A percentile compares a stretch with the other conserved stretches of the same genome.
phyloP scores from a whole-genome alignment of 768 basidiomycete species.

The Boletus coccyginus region DNA sequence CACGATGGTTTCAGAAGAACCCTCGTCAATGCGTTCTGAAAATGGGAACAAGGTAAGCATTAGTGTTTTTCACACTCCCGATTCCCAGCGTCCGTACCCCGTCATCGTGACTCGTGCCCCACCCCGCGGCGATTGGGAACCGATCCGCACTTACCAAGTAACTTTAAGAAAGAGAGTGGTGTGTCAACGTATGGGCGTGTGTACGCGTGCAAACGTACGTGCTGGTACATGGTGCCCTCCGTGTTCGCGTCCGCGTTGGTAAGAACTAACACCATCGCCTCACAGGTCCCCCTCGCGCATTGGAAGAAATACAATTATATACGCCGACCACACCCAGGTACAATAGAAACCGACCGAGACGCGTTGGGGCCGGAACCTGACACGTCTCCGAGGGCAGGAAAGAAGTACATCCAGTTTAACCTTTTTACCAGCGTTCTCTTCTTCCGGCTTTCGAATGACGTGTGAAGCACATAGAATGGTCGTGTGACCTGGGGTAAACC shows the following conservation, averaged over 20 bases:
- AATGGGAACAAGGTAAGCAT: not conserved
- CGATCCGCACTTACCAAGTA: not conserved
- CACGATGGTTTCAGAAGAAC: too few relatives aligned
- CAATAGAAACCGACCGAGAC: not conserved
- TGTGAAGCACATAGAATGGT: not conserved
- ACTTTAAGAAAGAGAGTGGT: too few relatives aligned
- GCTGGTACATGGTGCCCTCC: not conserved
- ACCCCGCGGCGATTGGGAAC: not conserved
- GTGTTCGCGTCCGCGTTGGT: not conserved
- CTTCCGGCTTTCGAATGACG: not conserved
- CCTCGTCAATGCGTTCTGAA: not conserved
- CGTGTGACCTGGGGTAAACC: not conserved
- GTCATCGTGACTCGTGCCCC: not conserved
- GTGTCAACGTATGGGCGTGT: not conserved
- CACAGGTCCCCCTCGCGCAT: too few relatives aligned
- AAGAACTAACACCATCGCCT: not conserved
- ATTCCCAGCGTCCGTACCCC: not conserved
- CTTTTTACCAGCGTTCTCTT: slow-evolving; percentile 1
- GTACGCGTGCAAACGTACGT: not conserved
- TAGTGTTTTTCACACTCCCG: not conserved
- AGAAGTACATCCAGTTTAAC: slow-evolving; percentile 4
- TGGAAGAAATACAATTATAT: not conserved
- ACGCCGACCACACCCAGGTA: not conserved
- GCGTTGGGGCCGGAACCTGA: not conserved
- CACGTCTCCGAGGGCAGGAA: not conserved